phyloP scores from a whole-genome alignment of 139 green algal species.

The Choricystis sp. region DNA sequence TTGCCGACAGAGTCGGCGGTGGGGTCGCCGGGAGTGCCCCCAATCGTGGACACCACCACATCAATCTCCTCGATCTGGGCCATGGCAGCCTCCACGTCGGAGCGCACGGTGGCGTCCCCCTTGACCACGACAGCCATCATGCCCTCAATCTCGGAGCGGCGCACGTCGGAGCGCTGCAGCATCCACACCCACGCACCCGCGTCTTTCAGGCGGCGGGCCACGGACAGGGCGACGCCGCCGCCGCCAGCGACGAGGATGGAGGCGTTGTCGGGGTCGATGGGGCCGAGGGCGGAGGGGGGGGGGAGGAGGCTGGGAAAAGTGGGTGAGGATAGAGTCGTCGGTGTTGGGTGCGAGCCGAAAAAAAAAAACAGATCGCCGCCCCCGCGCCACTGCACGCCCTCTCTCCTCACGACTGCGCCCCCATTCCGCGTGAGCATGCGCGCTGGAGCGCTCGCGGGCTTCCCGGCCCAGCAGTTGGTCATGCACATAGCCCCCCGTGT shows the following conservation, averaged over 20 bases:
- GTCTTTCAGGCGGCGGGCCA: slow-evolving; percentile 73
- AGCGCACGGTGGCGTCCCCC: slow-evolving; percentile 62
- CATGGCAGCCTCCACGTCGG: slow-evolving; percentile 57
- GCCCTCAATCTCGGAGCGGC: slow-evolving; percentile 69
- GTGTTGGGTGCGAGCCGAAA: no score
- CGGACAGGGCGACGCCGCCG: slow-evolving; percentile 66
- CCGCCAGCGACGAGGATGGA: slow-evolving; percentile 79
- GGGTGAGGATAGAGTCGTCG: no score
- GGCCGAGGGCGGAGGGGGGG: no score
- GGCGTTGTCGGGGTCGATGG: slow-evolving; percentile 73
- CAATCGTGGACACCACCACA: slow-evolving; percentile 78
- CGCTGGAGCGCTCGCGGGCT: no score
- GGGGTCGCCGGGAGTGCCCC: slow-evolving; percentile 59
- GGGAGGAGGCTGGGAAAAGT: no score
- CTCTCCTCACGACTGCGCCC: no score
- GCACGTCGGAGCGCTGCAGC: slow-evolving; percentile 62
- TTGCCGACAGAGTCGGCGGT: slow-evolving; percentile 69
- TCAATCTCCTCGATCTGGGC: slow-evolving; percentile 78
- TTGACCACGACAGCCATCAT: slow-evolving; percentile 84
- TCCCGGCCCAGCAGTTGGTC: no score
- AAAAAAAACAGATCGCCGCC: no score
- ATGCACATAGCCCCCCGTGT: no score
- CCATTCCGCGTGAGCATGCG: no score
- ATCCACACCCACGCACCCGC: slow-evolving; percentile 92
- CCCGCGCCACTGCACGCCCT: no score